Base-by-base conservation (phyloP, 2,329 filamentous ascomycete species). In the Diaporthe vexans region DNA sequence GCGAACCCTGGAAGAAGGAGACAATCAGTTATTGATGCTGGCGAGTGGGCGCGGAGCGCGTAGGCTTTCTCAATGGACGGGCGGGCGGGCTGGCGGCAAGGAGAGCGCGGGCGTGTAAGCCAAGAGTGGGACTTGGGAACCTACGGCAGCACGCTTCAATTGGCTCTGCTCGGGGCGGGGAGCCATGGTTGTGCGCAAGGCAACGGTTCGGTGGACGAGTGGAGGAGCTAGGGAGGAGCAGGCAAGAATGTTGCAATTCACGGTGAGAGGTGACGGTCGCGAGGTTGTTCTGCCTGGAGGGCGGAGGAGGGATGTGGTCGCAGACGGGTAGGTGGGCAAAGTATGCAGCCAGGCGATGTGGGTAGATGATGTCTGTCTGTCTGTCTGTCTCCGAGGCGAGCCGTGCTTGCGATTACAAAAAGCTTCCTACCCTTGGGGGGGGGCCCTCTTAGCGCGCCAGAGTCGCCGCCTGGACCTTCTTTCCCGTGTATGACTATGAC, bases 1-100 rank as follows among this genome's bases (percentile, higher is more conserved):
- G 86, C 56, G 93, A 94, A 78, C 87, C 89, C 94, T 95, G 83
- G 77, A 43, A 26, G 37, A 67, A 48, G 40, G 63, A 81, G 74
- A 40, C 77, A 65, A 63, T 73, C 67, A 70, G 81, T 82, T 79
- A 82, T 78, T 76, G 76, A 76, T 26, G 11, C 13, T 37, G 46
- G 52, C 15, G 29, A 21, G 8, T 19, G 6, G 61, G 26, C 35
- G 37, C 15, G 69, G n/a, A 40, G 56, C 40, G 48, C 26, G 46
- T 43, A 35, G 37, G 24, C 8, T n/a, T 8, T 43, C 21, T 52
- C 19, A 10, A n/a, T 29, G 17, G 40, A 52, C 24, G 26, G 40
- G 67, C 21, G 43, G 51, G 54, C 24, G 61, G 56, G 57, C 37
- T 8, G 37, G 37, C 37, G 8, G 37, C 37, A 37, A 33, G 10